Percentiles rank a stretch among this genome's conserved stretches.
Conservation (phyloP, 1,284 basidiomycete species). For the Stereum hirsutum region DNA sequence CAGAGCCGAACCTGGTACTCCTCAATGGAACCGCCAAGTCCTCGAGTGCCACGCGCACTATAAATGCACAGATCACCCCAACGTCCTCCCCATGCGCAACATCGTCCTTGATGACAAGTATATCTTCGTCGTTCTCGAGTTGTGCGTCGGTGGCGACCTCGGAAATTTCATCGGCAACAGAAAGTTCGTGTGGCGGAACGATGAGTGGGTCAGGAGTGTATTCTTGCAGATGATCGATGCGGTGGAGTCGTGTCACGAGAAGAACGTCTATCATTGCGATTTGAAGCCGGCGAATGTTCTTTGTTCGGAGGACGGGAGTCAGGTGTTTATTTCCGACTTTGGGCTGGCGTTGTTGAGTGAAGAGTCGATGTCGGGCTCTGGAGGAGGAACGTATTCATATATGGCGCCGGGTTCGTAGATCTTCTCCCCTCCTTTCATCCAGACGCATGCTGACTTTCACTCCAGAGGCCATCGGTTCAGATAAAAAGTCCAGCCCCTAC, state of each 20-base stretch:
- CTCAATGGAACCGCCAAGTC: not conserved
- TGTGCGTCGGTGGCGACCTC: conserved; percentile 55
- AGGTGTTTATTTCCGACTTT: conserved; percentile 59
- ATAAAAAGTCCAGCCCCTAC: conserved; percentile 35
- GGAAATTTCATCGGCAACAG: conserved; percentile 51
- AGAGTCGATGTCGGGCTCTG: conserved; percentile 41
- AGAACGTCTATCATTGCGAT: conserved; percentile 62
- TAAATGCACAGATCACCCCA: conserved; percentile 44
- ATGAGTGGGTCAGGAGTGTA: conserved; percentile 38
- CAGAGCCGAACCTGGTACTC: conserved; percentile 31
- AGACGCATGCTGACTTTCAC: not conserved
- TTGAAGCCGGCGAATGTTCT: conserved; percentile 73
- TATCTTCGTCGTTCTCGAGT: conserved; percentile 57
- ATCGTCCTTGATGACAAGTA: conserved; percentile 41
- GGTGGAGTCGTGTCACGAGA: conserved; percentile 48
- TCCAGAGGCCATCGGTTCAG: not conserved
- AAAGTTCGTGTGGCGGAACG: conserved; percentile 35
- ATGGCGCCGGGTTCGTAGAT: conserved; percentile 44
- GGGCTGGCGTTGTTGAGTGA: conserved; percentile 61
- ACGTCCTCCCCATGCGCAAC: conserved; percentile 49
- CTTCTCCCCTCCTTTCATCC: not conserved
- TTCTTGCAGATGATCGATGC: conserved; percentile 58
- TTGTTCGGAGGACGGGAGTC: conserved; percentile 32
- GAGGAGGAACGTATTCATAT: conserved; percentile 44
- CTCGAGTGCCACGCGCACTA: conserved; percentile 34